phyloP scores from a whole-genome alignment of 2,329 filamentous ascomycete species.

The Fonsecaea pugnacius region DNA sequence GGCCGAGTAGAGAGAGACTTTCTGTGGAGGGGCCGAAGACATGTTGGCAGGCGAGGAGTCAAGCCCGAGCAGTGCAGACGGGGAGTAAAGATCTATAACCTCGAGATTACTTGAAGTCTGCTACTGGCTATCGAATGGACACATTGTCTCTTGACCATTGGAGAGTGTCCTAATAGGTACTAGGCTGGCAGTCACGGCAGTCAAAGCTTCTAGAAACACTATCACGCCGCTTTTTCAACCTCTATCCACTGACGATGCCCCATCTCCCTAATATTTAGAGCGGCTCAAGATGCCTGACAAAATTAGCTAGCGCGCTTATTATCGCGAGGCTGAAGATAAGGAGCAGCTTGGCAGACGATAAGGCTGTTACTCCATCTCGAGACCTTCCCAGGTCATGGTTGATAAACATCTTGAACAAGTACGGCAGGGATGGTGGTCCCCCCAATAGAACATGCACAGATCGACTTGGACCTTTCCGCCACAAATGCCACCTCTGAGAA shows the following conservation, averaged over 20 bases:
- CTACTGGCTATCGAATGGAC: background rate
- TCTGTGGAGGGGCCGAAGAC: conserved; percentile 35
- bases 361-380: background rate
- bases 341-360: conserved; percentile 11
- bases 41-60: background rate
- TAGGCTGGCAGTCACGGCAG: background rate
- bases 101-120: background rate
- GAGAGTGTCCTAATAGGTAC: background rate
- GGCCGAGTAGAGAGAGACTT: conserved; percentile 52
- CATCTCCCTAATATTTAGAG: background rate
- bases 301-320: background rate
- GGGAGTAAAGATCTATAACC: background rate
- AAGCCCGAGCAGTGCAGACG: background rate
- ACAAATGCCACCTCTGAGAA: conserved; percentile 1
- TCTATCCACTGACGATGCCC: background rate
- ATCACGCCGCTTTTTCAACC: background rate
- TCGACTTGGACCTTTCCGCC: background rate
- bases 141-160: conserved; percentile 1
- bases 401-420: background rate
- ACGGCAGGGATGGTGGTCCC: background rate
- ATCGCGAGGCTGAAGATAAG: conserved; percentile 10
- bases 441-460: background rate
- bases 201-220: background rate
- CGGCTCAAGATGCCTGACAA: background rate
- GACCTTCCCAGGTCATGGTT: too few relatives aligned